These are phyloP conservation scores for Yarrowia hollandica DNA, from an alignment of 805 yeast genomes.

Conservation along the genomic window DNA sequence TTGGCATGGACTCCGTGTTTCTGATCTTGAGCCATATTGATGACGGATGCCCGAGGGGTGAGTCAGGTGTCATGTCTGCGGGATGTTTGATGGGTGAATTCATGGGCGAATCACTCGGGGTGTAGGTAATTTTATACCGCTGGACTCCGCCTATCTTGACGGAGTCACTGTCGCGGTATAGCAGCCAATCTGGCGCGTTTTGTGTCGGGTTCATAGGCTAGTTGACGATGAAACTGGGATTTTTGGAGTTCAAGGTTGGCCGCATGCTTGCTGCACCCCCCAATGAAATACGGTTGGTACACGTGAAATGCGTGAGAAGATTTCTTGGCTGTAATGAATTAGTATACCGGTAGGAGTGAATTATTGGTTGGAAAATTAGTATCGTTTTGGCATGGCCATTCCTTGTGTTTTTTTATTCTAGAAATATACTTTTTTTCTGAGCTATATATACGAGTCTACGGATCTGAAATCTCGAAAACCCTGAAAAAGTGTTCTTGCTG, in stretches of 20 bases:
- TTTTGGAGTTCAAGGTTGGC: conserved; percentile 15
- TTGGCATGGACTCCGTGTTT: conserved; percentile 68
- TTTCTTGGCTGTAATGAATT: conserved; percentile 5
- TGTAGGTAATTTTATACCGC: conserved; percentile 56
- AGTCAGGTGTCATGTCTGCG: conserved; percentile 7
- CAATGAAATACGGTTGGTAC: conserved; percentile 14
- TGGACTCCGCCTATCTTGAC: conserved; percentile 62
- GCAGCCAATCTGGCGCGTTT: conserved; percentile 17
- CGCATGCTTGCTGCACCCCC: conserved; percentile 28
- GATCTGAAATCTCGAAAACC: no score
- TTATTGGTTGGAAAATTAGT: no score
- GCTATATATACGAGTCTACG: no score
- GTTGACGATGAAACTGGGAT: conserved; percentile 3
- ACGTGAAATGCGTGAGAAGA: conserved; percentile 13
- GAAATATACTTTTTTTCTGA: no score
- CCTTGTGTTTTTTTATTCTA: no score
- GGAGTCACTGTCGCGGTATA: conserved; percentile 38
- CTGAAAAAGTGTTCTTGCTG: no score
- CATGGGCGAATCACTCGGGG: conserved; percentile 41
- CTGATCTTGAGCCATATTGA: conserved; percentile 50
- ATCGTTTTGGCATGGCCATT: no score
- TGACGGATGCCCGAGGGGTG: conserved; percentile 16
- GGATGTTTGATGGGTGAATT: conserved; percentile 11
- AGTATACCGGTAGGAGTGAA: no score
- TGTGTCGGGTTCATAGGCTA: conserved; percentile 15